Percentiles rank a stretch among this genome's conserved stretches.
phyloP scores from a whole-genome alignment of 179 eudicot genomes.

The Beta macrorhiza region DNA sequence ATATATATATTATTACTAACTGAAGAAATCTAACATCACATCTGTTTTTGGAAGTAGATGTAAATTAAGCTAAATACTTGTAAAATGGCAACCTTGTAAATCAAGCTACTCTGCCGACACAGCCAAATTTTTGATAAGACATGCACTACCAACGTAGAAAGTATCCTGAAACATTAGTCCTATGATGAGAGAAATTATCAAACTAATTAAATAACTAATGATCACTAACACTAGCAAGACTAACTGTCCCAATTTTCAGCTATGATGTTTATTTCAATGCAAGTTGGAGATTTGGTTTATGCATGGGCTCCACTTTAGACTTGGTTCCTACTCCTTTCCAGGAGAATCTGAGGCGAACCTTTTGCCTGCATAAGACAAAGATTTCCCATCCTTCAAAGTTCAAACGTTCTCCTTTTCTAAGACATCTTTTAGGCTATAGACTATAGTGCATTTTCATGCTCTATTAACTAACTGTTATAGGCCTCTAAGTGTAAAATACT shows the following conservation, averaged over 20 bases:
- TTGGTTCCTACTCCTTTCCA: slow-evolving; percentile 47
- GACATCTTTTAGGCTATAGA: not conserved
- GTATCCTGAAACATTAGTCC: not conserved
- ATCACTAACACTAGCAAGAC: not conserved
- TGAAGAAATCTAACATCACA: no score
- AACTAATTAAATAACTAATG: not conserved
- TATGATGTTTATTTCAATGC: slow-evolving; percentile 20
- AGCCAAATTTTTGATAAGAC: not conserved
- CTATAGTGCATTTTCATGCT: slow-evolving; percentile 17
- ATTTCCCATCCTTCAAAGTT: slow-evolving; percentile 34
- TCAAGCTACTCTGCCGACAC: slow-evolving; percentile 12
- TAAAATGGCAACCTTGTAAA: not conserved
- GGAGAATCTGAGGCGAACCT: slow-evolving; percentile 46
- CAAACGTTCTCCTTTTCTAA: not conserved
- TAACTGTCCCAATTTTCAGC: slow-evolving; percentile 16
- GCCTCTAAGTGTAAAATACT: no score
- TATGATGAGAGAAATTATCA: not conserved
- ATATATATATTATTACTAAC: no score
- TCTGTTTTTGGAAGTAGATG: no score
- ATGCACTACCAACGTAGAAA: not conserved
- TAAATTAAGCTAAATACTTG: no score
- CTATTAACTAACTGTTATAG: not conserved
- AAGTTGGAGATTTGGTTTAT: not conserved
- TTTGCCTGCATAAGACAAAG: slow-evolving; percentile 50
- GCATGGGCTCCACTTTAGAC: slow-evolving; percentile 17